Base-by-base conservation (phyloP, 2,329 filamentous ascomycete species). In the Stemphylium lycopersici region DNA sequence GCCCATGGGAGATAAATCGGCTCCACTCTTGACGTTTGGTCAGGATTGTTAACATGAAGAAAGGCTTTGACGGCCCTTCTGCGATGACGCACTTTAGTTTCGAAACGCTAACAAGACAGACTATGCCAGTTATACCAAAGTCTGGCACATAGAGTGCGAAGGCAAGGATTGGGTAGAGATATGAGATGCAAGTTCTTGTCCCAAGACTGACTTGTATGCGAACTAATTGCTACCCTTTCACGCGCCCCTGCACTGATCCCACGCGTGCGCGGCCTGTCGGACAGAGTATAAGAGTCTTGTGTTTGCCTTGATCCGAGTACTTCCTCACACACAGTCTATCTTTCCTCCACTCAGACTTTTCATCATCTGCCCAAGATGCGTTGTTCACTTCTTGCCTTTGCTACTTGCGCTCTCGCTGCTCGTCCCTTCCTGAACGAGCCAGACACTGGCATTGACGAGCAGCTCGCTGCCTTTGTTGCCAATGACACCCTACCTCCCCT, bases 401-500 rank as follows among this genome's bases (percentile, higher is more conserved):
- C 64, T 37, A 61, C 67, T 10, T 61, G 62, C 34, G 71, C 67
- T 38, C 61, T 74, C 18, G 72, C 70, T 40, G 68, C 71, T 6
- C 63, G 69, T 16, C 69, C 71, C 4, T 75, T 71, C 44, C 33
- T 73, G 41, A 68, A 74, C 33, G 71, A 75, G 48, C 67, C 72
- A n/a, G 70, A 75, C 41, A 74, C 72, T 40, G 72, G 72, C 33
- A 63, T 75, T 24, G 69, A 73, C 6, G 64, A 61, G 1, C 57
- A 59, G 11, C 56, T 73, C 4, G 62, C 52, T 31, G 43, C 15
- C 6, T 54, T 54, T 38, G 56, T 54, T 18, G 46, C 49, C 32
- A 48, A 73, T 76, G 34, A 74, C 70, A 24, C 64, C 58, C 24
- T 84, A 37, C 78, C 81, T 7, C 66, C 77, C 41, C 68, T 84